phyloP scores from a whole-genome alignment of 176 grass and related monocot species.

The Pharus latifolius region DNA sequence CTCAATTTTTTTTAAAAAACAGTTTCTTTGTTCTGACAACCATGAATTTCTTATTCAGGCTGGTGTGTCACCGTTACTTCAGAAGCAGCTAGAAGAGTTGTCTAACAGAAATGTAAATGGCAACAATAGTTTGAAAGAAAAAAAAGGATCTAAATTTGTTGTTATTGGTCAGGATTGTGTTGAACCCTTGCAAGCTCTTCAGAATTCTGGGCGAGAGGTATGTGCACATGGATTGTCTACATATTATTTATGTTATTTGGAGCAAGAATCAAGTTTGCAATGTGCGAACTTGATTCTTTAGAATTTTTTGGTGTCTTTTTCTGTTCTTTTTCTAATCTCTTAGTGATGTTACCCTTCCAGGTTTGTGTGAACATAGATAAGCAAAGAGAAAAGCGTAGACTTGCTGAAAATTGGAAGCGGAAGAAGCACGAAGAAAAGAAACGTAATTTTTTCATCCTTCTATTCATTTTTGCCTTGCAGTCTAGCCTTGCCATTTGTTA shows the following conservation, averaged over 20 bases:
- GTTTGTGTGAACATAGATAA: slow-evolving; percentile 83
- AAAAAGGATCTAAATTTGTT: slow-evolving; percentile 44
- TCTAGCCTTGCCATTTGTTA: background rate
- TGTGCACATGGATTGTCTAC: background rate
- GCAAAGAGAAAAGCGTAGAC: slow-evolving; percentile 49
- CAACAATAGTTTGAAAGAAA: slow-evolving; percentile 14
- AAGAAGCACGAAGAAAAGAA: slow-evolving; percentile 79
- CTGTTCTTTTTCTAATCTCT: background rate
- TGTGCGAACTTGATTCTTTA: background rate
- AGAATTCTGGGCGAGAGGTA: slow-evolving; percentile 75
- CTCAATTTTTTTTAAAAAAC: too few relatives aligned
- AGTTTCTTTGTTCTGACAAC: slow-evolving; percentile 3
- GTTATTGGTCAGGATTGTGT: slow-evolving; percentile 76
- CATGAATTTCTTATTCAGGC: slow-evolving; percentile 37
- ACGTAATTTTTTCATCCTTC: slow-evolving; percentile 25
- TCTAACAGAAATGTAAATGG: slow-evolving; percentile 36
- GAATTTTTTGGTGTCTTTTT: background rate
- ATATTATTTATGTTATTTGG: background rate
- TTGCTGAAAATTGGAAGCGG: slow-evolving; percentile 50
- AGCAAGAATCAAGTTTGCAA: background rate
- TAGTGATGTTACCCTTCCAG: slow-evolving; percentile 22
- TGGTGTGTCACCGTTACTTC: slow-evolving; percentile 62
- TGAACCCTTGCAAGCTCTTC: slow-evolving; percentile 85
- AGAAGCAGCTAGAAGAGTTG: slow-evolving; percentile 77
- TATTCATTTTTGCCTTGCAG: background rate